Evolutionary conservation across 2,329 filamentous ascomycete species (phyloP), one percentile per base, ranked within the genome.

Genomic region (Remersonia thermophila): DNA sequence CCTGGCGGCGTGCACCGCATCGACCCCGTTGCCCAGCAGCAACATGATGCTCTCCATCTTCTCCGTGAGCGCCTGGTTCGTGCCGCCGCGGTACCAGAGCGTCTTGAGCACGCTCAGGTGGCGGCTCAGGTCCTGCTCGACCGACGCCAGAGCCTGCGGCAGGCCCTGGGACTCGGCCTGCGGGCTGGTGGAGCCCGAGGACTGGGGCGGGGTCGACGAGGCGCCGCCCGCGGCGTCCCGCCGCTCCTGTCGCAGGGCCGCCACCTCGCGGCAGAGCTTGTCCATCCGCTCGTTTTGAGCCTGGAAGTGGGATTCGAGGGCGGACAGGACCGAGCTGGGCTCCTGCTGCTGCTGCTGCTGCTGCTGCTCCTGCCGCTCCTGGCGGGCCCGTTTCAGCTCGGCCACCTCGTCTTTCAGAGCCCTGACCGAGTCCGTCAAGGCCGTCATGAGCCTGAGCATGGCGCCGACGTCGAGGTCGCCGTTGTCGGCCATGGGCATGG

Each of bases 61-160:
- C 36, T 46, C 42, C 12, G 33, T 40, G 15, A 33, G 28, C 8
- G 28, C 33, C 6, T 36, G 35, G 23, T 30, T 39, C 3, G 5
- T 20, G 23, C 14, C 27, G 15, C 13, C 18, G 12, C 33, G 32
- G 16, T 46, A 30, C 20, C 44, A 47, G 8, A 45, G 41, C 3
- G 14, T 15, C 29, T 42, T 23, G 9, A 49, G 17, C 7, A 33
- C 33, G 3, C 17, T 30, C 14, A 41, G 32, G 29, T 47, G 45
- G 9, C 20, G 25, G 10, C 29, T 30, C 13, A 47, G 27, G 26
- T 49, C 45, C 10, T 37, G 36, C 37, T 47, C 47, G 2, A 42
- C 43, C 4, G 33, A 38, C 2, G 31, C 36, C 34, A 46, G 38
- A 7, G 43, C 47, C 16, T 49, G 41, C 23, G 34, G 37, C 3